These are phyloP conservation scores for Hyaloperonospora arabidopsidis DNA, from an alignment of 352 stramenopile genomes.

Conservation along the genomic window DNA sequence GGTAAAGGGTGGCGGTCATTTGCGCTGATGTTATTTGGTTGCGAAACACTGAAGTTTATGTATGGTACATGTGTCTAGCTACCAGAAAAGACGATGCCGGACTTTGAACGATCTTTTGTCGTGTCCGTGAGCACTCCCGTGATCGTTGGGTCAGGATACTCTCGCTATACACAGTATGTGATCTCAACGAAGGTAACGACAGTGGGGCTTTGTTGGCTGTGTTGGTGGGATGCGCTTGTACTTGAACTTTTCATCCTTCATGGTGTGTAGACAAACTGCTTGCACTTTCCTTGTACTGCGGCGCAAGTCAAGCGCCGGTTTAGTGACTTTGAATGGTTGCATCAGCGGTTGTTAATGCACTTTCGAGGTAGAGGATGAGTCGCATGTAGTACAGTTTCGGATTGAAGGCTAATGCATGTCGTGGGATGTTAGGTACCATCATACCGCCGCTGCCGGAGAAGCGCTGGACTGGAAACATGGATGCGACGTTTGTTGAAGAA, in stretches of 20 bases:
- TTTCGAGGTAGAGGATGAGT: conserved; percentile 48
- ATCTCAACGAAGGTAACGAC: conserved; percentile 71
- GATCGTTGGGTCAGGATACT: conserved; percentile 72
- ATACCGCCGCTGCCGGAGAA: conserved; percentile 86
- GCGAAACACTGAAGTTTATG: background rate
- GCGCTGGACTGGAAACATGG: conserved; percentile 83
- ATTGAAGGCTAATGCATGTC: background rate
- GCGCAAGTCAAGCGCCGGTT: conserved; percentile 83
- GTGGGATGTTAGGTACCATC: conserved; percentile 53
- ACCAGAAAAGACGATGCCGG: conserved; percentile 32
- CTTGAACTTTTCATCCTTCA: background rate
- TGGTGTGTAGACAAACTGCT: conserved; percentile 46
- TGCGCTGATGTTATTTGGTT: background rate
- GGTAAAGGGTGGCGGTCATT: conserved; percentile 20
- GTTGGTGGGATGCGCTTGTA: background rate
- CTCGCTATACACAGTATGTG: conserved; percentile 83
- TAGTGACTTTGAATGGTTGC: conserved; percentile 87
- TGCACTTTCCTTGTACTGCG: conserved; percentile 50
- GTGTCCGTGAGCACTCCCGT: conserved; percentile 74
- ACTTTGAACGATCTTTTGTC: conserved; percentile 56
- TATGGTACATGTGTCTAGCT: conserved; percentile 27
- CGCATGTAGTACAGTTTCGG: background rate
- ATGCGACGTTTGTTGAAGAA: conserved; percentile 85
- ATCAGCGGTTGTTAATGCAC: conserved; percentile 63
- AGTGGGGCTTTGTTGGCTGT: background rate